Evolutionary conservation across 495 filamentous ascomycete genomes (phyloP).

Genomic region (Hypomontagnella submonticulosa): DNA sequence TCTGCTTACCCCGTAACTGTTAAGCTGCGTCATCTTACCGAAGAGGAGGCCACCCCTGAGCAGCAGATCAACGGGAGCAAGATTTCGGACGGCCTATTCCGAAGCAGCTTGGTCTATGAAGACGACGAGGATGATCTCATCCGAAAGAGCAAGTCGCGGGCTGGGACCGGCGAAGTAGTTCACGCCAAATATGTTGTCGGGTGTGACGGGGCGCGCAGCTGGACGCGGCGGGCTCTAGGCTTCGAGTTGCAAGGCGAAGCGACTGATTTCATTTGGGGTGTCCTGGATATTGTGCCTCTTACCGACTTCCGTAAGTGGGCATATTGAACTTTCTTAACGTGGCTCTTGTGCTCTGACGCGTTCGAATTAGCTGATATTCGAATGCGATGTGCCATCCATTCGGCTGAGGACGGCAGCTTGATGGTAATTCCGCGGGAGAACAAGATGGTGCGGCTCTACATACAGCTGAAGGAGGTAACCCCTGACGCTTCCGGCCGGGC

Average conservation of each 20-base stretch:
- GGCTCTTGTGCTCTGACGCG: slow-evolving; percentile 64
- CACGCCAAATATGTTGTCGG: slow-evolving; percentile 75
- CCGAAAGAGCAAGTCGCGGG: slow-evolving; percentile 46
- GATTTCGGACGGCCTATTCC: slow-evolving; percentile 58
- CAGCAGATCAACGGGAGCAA: slow-evolving; percentile 52
- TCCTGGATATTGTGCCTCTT: slow-evolving; percentile 73
- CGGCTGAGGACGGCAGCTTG: slow-evolving; percentile 68
- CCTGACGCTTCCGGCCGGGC: slow-evolving; percentile 54
- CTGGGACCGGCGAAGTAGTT: slow-evolving; percentile 58
- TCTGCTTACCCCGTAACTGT: slow-evolving; percentile 67
- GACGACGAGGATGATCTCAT: slow-evolving; percentile 69
- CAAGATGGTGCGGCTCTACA: slow-evolving; percentile 74
- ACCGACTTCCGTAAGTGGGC: slow-evolving; percentile 72
- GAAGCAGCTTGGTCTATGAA: slow-evolving; percentile 57
- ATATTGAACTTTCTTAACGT: slow-evolving; percentile 56
- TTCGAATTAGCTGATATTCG: slow-evolving; percentile 69
- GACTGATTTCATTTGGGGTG: slow-evolving; percentile 75
- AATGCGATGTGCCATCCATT: slow-evolving; percentile 74
- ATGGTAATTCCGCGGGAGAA: slow-evolving; percentile 78
- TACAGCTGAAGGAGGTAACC: slow-evolving; percentile 73
- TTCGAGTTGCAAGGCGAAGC: slow-evolving; percentile 71
- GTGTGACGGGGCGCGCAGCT: slow-evolving; percentile 74
- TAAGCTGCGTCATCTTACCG: slow-evolving; percentile 55
- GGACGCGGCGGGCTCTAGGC: slow-evolving; percentile 68
- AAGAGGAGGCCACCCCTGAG: slow-evolving; percentile 58